phyloP scores from a whole-genome alignment of 1,139 yeast genomes.

The Yamadazyma mexicana region DNA sequence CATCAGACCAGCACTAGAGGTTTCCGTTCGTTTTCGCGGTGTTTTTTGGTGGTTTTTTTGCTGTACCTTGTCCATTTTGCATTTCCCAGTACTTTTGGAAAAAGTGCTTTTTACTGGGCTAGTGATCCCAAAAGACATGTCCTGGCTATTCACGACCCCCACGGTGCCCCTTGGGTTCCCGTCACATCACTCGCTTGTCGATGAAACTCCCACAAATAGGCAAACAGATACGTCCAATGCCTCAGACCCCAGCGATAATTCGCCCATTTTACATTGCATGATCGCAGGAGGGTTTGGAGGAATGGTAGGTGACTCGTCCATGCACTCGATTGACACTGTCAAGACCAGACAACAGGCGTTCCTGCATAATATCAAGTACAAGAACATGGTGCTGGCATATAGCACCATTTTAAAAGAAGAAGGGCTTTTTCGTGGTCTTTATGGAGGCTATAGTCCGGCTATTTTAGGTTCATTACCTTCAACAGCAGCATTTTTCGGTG shows the following conservation, averaged over 20 bases:
- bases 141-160: constrained; percentile 37
- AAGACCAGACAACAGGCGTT: constrained; percentile 97
- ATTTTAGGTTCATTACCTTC: constrained; percentile 90
- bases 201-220: constrained; percentile 1
- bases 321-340: constrained; percentile 96
- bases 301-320: constrained; percentile 83
- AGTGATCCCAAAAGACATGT: constrained; percentile 10
- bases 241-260: constrained; percentile 10
- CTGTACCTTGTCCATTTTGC: neutral
- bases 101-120: too few relatives aligned
- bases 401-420: constrained; percentile 73
- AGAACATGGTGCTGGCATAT: constrained; percentile 68
- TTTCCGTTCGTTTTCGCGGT: neutral
- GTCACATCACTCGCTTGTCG: constrained; percentile 21
- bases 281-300: constrained; percentile 96
- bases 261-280: constrained; percentile 64
- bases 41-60: neutral
- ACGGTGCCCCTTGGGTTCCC: constrained; percentile 46
- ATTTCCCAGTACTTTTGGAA: too few relatives aligned
- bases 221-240: constrained; percentile 2
- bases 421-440: constrained; percentile 81
- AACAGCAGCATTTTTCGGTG: constrained; percentile 87
- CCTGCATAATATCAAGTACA: constrained; percentile 64
- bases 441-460: constrained; percentile 92
- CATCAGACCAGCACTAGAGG: neutral